These are phyloP conservation scores for Diaporthe sp. DNA, from an alignment of 2,329 filamentous ascomycete species.

Conservation along the genomic window DNA sequence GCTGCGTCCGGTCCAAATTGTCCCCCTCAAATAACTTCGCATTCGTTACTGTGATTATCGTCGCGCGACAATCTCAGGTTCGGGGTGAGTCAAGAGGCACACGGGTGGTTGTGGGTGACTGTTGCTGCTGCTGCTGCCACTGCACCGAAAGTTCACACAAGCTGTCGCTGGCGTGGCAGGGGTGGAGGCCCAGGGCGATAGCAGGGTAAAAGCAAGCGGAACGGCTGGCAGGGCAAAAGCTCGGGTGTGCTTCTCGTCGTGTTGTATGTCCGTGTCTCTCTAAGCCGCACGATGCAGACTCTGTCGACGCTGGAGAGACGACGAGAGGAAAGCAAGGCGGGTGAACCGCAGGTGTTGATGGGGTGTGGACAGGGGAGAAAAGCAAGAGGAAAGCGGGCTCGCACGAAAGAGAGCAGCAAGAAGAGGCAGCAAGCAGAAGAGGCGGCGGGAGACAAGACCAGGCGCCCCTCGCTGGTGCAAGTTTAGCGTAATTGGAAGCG, in stretches of 20 bases:
- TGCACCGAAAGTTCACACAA: constrained; percentile 9
- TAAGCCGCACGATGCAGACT: constrained; percentile 36
- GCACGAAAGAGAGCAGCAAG: constrained; percentile 37
- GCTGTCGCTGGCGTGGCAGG: constrained; percentile 32
- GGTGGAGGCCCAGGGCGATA: constrained; percentile 13
- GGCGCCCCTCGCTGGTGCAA: constrained; percentile 41
- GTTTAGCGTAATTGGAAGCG: constrained; percentile 41
- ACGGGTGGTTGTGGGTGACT: constrained; percentile 11
- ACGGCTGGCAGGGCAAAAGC: not conserved
- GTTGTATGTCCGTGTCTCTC: not conserved
- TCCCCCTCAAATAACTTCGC: not conserved
- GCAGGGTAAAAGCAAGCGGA: constrained; percentile 4
- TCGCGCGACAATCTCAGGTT: constrained; percentile 3
- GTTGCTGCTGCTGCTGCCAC: not conserved
- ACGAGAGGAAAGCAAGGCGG: constrained; percentile 36
- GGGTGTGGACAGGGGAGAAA: constrained; percentile 26
- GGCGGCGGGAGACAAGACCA: constrained; percentile 42
- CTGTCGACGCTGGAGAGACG: constrained; percentile 33
- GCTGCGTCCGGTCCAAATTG: not conserved
- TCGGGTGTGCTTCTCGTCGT: not conserved
- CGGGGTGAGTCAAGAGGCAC: constrained; percentile 20
- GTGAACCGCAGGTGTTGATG: constrained; percentile 32
- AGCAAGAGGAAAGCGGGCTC: constrained; percentile 32
- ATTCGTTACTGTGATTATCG: not conserved
- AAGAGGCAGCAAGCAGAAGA: constrained; percentile 37